Percentiles rank a stretch among this genome's conserved stretches.
These are phyloP conservation scores for Pseudozyma sp. DNA, from an alignment of 1,284 basidiomycete genomes.

Conservation along the genomic window DNA sequence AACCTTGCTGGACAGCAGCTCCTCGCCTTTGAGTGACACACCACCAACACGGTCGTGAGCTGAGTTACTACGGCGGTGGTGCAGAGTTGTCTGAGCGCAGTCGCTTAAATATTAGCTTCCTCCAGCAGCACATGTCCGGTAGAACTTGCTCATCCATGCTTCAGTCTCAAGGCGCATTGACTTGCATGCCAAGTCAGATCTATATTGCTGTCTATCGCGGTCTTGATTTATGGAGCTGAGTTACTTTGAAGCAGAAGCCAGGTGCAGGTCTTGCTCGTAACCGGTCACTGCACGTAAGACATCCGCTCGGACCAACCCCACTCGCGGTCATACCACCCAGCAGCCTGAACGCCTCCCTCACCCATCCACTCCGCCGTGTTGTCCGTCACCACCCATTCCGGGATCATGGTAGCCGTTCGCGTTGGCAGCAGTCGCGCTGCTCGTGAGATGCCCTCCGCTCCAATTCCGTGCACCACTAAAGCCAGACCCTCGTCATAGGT, in stretches of 20 bases:
- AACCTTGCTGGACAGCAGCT: background rate
- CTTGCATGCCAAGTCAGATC: too few species aligned
- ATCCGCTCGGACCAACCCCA: constrained; percentile 50
- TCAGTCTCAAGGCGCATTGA: too few species aligned
- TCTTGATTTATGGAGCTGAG: too few species aligned
- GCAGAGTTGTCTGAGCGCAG: too few species aligned
- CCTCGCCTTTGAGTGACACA: too few species aligned
- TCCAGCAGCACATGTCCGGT: too few species aligned
- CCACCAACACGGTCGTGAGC: background rate
- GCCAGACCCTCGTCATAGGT: constrained; percentile 7
- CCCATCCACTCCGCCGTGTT: constrained; percentile 35
- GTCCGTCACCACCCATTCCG: constrained; percentile 52
- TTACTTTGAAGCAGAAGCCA: too few species aligned
- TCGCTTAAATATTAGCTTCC: too few species aligned
- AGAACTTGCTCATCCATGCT: too few species aligned
- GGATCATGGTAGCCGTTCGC: constrained; percentile 45
- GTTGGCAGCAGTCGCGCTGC: constrained; percentile 49
- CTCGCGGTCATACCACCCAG: constrained; percentile 45
- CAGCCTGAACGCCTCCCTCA: constrained; percentile 39
- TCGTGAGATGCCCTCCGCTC: constrained; percentile 25
- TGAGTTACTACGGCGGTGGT: too few species aligned
- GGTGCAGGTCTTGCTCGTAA: too few species aligned
- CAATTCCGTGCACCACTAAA: constrained; percentile 37
- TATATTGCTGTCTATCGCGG: too few species aligned
- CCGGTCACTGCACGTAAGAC: constrained; percentile 31